These are phyloP conservation scores for Ogataea angusta DNA, from an alignment of 805 yeast genomes.

Conservation along the genomic window DNA sequence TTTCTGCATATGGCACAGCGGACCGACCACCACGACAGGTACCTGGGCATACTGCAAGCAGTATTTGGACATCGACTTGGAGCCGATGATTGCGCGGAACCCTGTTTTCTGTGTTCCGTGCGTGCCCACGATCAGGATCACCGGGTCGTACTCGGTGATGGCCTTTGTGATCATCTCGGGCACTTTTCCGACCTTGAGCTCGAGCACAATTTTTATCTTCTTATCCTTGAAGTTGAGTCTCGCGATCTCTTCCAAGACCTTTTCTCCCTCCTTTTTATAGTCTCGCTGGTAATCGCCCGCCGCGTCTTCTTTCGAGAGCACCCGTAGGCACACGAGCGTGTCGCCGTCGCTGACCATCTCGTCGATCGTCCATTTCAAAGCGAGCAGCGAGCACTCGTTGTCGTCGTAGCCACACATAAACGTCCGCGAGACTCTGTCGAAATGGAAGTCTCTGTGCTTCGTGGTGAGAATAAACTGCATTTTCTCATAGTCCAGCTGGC, in stretches of 20 bases:
- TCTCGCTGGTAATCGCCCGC: conserved; percentile 19
- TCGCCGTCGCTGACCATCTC: conserved; percentile 44
- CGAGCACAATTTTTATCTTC: conserved; percentile 41
- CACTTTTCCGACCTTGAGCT: conserved; percentile 43
- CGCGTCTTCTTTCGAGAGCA: conserved; percentile 34
- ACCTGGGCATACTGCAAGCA: conserved; percentile 45
- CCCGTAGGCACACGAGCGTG: conserved; percentile 43
- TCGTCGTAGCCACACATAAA: conserved; percentile 43
- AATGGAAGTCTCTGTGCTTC: conserved; percentile 37
- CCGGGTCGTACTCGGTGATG: conserved; percentile 44
- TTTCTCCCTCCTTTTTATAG: conserved; percentile 36
- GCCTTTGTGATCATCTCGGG: conserved; percentile 39
- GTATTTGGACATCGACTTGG: conserved; percentile 46
- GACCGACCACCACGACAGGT: conserved; percentile 45
- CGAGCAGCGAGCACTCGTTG: conserved; percentile 39
- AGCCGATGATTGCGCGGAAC: conserved; percentile 35
- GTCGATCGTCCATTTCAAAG: conserved; percentile 44
- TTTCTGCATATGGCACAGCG: conserved; percentile 23
- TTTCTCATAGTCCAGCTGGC: conserved; percentile 26
- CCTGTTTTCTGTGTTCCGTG: conserved; percentile 37
- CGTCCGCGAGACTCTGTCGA: conserved; percentile 38
- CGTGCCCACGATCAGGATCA: conserved; percentile 44
- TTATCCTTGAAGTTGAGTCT: conserved; percentile 34
- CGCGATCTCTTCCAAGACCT: conserved; percentile 32
- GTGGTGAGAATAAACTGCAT: conserved; percentile 37